Base-by-base conservation (phyloP, 2,329 filamentous ascomycete species). In the Aspergillus sp. region DNA sequence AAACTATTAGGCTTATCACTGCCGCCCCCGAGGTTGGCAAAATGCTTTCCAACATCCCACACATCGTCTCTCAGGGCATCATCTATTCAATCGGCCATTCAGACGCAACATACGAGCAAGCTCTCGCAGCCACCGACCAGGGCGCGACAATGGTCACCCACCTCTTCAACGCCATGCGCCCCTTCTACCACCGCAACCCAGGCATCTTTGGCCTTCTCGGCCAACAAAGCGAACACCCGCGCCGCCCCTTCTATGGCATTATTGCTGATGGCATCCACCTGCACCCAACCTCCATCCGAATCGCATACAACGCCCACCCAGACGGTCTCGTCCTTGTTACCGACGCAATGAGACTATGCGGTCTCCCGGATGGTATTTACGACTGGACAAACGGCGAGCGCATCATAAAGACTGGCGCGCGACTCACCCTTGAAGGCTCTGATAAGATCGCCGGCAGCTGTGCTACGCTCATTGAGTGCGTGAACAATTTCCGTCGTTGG, bases 101-200 rank as follows among this genome's bases (percentile, higher is more conserved):
- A 0, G 90, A 96, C 72, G 89, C 91, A 13, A 91, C 89, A 0
- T 96, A 93, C 70, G 90, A 96, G 73, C 83, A 93, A 70, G 91
- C 90, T 1, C 85, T 88, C 4, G 76, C 79, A 4, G 89, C 90
- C 18, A 83, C 95, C 3, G 80, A 78, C n/a, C 82, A 86, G 6
- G 92, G 92, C 51, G 90, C 90, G 2, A 89, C 84, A 48, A 96
- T 96, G 90, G 89, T 96, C 64, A 96, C 92, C 0, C 92, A 96
- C 69, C 81, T 96, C 1, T 96, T 96, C 84, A 96, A 96, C 72
- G 92, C 92, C 24, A 96, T 96, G 92, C 84, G 87, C 1, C 91
- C 91, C 13, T 85, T 96, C 50, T 90, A 95, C 73, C 91, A 97
- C 79, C 89, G 93, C 57, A 92, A 96, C 74, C 92, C 93, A 0